A percentile compares a stretch with the other conserved stretches of the same genome.
Conservation (phyloP, 306 rosid genomes). For the Cucurbita argyrosperma region DNA sequence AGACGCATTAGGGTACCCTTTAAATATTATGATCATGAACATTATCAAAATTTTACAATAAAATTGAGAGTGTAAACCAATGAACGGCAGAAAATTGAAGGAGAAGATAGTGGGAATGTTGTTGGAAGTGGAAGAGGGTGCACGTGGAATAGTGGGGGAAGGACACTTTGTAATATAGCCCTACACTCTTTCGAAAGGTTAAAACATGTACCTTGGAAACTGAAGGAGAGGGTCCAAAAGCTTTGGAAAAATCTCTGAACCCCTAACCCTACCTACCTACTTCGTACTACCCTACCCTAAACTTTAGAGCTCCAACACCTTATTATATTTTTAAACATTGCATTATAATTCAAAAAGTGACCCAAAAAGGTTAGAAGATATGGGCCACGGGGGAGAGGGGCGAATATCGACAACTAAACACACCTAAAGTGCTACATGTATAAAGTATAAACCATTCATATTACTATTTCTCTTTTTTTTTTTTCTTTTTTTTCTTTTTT, state of each 20-base stretch:
- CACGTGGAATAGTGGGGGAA: constrained; percentile 13
- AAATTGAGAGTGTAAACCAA: not conserved
- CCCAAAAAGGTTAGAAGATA: not conserved
- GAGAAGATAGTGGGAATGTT: constrained; percentile 13
- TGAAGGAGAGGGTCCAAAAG: not conserved
- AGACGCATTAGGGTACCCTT: not conserved
- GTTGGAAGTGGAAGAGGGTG: constrained; percentile 16
- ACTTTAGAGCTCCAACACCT: not conserved
- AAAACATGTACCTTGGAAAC: not conserved
- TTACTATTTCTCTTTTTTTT: not conserved
- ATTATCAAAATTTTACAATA: not conserved
- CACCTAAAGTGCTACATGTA: constrained; percentile 4
- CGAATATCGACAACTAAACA: constrained; percentile 21
- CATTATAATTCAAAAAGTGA: not conserved
- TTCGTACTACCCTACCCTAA: not conserved
- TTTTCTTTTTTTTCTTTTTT: not conserved
- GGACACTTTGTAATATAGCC: constrained; percentile 2
- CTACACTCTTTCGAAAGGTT: not conserved
- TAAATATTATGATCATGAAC: not conserved
- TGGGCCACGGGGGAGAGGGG: constrained; percentile 12
- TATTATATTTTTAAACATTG: not conserved
- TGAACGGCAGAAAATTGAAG: not conserved
- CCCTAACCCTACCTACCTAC: not conserved
- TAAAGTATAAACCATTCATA: constrained; percentile 20
- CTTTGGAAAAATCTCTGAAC: not conserved